Evolutionary conservation across 441 rosid species (phyloP), one percentile per base, ranked within the genome.

Genomic region (Monsonia emarginata): DNA sequence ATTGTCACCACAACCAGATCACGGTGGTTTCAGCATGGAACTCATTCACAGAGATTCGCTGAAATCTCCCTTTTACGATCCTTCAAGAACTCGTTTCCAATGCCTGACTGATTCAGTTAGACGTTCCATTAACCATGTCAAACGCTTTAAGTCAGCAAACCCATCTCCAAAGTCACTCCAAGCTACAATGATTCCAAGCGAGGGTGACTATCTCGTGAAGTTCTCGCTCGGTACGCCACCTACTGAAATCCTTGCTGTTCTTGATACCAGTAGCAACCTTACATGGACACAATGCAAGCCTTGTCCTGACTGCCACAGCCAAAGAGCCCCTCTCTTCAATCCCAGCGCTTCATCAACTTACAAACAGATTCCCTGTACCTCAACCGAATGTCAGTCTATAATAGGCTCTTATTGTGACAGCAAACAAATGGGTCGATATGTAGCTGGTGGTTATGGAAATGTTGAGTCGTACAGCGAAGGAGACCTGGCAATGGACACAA

Each of bases 251-350:
- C 0, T 79, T 0, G 81, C 56, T 1, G 59, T 72, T 0, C 79
- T 79, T 9, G 81, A 79, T 60, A 76, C 83, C 0, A 77, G 81
- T 14, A 79, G 83, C 38, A 74, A 79, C 56, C 69, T 81, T 5
- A 70, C 70, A 66, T 76, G 85, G 85, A 72, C 76, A 1, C 83
- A 72, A 63, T 76, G 83, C 68, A 8, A 26, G 68, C 81, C 85
- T 4, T 81, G 83, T 57, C 0, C 28, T 1, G 2, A 44, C 0
- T 81, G 85, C 24, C 70, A 62, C 72, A 2, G 64, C 24, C 79
- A 76, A 31, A 34, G 2, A 0, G n/a, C 10, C 18, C 81, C 81
- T 14, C 21, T 74, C 16, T 81, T 74, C 16, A 65, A 76, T 64
- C 76, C 76, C 0, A 42, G 31, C 0, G 0, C 34, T 10, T 81